Evolutionary conservation across 78 protist species (phyloP).

Genomic region (Salpingoeca rosetta): DNA sequence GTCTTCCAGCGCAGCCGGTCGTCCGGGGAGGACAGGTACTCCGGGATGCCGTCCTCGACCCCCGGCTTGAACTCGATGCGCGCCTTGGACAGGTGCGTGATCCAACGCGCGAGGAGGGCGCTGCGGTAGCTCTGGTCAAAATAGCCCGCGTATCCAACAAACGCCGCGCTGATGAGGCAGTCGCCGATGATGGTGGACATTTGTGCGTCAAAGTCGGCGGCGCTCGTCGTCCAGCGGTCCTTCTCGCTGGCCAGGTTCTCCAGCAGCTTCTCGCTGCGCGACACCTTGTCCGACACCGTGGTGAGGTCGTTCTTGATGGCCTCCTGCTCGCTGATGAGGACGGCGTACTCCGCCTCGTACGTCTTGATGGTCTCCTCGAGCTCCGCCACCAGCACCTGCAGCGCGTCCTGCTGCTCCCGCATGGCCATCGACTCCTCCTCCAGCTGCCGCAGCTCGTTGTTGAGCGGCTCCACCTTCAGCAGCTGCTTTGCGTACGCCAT

Average conservation of each 20-base stretch:
- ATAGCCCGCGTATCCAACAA: conserved; percentile 86
- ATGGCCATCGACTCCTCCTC: conserved; percentile 38
- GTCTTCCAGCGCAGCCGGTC: conserved; percentile 41
- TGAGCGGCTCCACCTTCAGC: conserved; percentile 71
- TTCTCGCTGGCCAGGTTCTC: conserved; percentile 57
- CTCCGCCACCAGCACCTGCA: neutral
- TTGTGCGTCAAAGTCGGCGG: conserved; percentile 28
- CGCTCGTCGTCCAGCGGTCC: conserved; percentile 76
- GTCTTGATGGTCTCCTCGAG: conserved; percentile 39
- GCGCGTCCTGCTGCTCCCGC: neutral
- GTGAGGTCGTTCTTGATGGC: conserved; percentile 42
- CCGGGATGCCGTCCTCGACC: conserved; percentile 52
- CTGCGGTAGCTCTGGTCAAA: conserved; percentile 56
- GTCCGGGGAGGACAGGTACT: conserved; percentile 67
- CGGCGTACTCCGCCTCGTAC: conserved; percentile 69
- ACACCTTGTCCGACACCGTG: conserved; percentile 54
- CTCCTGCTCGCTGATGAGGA: conserved; percentile 59
- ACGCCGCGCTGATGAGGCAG: conserved; percentile 71
- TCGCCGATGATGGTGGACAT: conserved; percentile 84
- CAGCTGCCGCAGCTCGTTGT: conserved; percentile 59
- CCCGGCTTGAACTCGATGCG: conserved; percentile 26
- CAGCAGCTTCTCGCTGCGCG: conserved; percentile 62
- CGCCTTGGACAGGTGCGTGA: neutral
- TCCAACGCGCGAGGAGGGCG: neutral
- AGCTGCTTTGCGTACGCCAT: conserved; percentile 58